These are phyloP conservation scores for Baeospora myosura DNA, from an alignment of 1,284 basidiomycete species.

Conservation along the genomic window DNA sequence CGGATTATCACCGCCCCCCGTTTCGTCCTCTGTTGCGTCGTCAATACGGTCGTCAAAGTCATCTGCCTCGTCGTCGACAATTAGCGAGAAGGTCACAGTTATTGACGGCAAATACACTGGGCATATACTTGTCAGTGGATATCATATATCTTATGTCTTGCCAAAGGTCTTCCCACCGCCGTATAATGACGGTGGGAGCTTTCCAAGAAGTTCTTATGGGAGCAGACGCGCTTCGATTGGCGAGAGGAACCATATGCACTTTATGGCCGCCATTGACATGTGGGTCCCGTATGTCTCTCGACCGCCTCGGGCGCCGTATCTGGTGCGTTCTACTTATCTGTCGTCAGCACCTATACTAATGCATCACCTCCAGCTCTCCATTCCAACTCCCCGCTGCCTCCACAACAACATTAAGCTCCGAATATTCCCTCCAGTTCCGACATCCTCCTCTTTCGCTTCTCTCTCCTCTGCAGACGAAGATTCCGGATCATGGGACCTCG, in stretches of 20 bases:
- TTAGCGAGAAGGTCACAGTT: too few relatives aligned
- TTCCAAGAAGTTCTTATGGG: conserved; percentile 27
- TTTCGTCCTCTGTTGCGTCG: conserved; percentile 26
- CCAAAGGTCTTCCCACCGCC: conserved; percentile 63
- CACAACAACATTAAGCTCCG: conserved; percentile 67
- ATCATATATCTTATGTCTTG: conserved; percentile 66
- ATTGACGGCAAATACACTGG: conserved; percentile 45
- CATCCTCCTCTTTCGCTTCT: conserved; percentile 59
- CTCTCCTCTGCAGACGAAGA: conserved; percentile 70
- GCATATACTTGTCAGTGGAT: conserved; percentile 66
- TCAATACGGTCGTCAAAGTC: conserved; percentile 30
- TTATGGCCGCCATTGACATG: conserved; percentile 72
- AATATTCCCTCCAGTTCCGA: conserved; percentile 53
- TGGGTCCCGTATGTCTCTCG: conserved; percentile 61
- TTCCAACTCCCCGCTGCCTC: conserved; percentile 69
- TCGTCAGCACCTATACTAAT: conserved; percentile 9
- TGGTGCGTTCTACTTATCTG: conserved; percentile 37
- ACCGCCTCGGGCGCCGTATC: conserved; percentile 63
- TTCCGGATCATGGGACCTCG: conserved; percentile 60
- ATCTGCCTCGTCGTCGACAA: background rate
- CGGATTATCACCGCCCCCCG: conserved; percentile 29
- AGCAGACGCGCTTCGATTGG: conserved; percentile 46
- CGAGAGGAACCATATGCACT: conserved; percentile 53
- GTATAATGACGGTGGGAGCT: conserved; percentile 26
- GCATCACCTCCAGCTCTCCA: conserved; percentile 44